Base-by-base conservation (phyloP, 2,329 filamentous ascomycete genomes). In the Cercospora sojina region DNA sequence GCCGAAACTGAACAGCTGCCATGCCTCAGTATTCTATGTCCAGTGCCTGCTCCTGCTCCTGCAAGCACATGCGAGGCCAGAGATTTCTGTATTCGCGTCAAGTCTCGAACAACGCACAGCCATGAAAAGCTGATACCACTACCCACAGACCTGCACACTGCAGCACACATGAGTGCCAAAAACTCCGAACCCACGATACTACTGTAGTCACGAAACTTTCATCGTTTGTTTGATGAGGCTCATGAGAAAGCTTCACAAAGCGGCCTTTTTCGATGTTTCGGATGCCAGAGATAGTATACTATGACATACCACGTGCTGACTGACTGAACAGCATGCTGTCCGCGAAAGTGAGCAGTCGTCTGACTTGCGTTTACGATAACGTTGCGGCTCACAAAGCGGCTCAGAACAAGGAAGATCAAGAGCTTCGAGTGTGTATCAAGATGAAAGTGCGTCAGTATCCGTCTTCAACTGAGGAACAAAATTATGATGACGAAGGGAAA, bases 251-350 rank as follows among this genome's bases (percentile, higher is more conserved):
- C 2, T 53, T 27, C 12, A 16, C 23, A 53, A 53, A 53, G 23
- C n/a, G 47, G 23, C 16, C 23, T 51, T 4, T 51, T 18, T 3
- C 13, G 23, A 1, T n/a, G 47, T 53, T 53, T 53, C 47, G 47
- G 47, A 53, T 53, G 12, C 47, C 47, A 53, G 47, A 53, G 47
- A 53, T 53, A 53, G 47, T n/a, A 53, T 53, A 53, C 47, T 53
- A 53, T 53, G 47, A 53, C 47, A 53, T 29, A 53, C 41, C 41
- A 47, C 41, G n/a, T 18, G 20, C 41, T 47, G 41, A 5, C 41
- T 47, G 18, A 23, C 41, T 47, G 41, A 49, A 49, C 43, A 23
- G 43, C 4, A 49, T 47, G 3, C 41, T 47, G 41, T 0, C 41
- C 41, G 41, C 31, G 9, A 32, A 7, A 32, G 31, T 32, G 31